Evolutionary conservation across 2,329 filamentous ascomycete species (phyloP).

Genomic region (Aspergillus sp.): DNA sequence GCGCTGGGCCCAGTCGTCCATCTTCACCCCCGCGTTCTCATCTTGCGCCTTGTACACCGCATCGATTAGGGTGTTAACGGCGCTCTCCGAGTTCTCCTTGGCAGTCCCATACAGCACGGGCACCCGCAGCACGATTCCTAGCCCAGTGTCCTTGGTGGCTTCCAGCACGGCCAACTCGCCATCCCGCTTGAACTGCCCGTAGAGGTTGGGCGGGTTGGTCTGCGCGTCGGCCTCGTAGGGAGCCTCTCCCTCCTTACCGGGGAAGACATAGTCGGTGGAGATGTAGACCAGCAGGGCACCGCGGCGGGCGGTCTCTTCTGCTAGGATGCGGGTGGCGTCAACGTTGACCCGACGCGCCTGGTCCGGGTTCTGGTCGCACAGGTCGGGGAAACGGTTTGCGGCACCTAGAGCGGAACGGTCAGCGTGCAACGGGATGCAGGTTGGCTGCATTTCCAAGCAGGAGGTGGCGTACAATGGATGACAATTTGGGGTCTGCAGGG

Average conservation of each 20-base stretch:
- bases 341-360: conserved; percentile 75
- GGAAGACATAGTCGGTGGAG: conserved; percentile 76
- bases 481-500: conserved; percentile 68
- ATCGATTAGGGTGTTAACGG: conserved; percentile 79
- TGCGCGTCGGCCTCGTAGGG: conserved; percentile 70
- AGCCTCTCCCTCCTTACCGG: conserved; percentile 77
- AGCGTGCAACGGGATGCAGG: conserved; percentile 11
- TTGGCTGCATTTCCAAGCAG: background rate
- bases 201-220: conserved; percentile 75
- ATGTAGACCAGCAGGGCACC: conserved; percentile 58
- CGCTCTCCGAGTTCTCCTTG: conserved; percentile 71
- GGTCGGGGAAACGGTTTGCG: conserved; percentile 84
- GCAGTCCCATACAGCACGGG: conserved; percentile 83
- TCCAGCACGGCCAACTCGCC: conserved; percentile 71
- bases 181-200: conserved; percentile 71
- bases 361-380: conserved; percentile 76
- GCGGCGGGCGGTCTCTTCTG: conserved; percentile 63
- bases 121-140: conserved; percentile 72
- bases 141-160: conserved; percentile 54
- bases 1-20: conserved; percentile 83
- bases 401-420: conserved; percentile 59
- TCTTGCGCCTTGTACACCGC: conserved; percentile 72
- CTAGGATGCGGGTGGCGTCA: conserved; percentile 67
- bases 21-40: conserved; percentile 62
- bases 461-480: conserved; percentile 67